Base-by-base conservation (phyloP, 805 yeast species). In the Clavispora carvajalis region DNA sequence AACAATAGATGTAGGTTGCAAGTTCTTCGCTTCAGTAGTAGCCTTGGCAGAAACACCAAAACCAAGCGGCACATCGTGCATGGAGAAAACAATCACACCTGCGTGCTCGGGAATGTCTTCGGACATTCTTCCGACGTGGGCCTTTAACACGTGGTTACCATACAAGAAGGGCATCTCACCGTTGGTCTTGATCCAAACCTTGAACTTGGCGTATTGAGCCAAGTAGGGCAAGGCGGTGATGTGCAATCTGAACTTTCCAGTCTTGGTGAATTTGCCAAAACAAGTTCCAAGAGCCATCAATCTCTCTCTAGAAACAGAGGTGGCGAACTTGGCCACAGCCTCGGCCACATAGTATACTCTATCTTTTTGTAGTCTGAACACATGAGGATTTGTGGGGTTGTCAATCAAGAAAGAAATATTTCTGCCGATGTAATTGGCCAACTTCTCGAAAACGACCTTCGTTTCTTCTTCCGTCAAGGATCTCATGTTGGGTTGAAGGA, bases 131-230 rank as follows among this genome's bases (percentile, higher is more conserved):
- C 99, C 99, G 41, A 93, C 75, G 60, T 93, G 99, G 4, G 99
- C 99, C 61, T 93, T 93, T 52, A 93, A 73, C 21, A 91, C 91
- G 62, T 93, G 96, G 69, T 93, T 93, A 26, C 99, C 99, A 55
- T 93, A 93, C 49, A 93, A 67, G 60, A 84, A 93, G 11, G 99
- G 98, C 99, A 93, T 93, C 65, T 93, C 99, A 54, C 99, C 99
- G 59, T 93, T 93, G 38, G 80, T 81, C 63, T 93, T 93, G 65
- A 93, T 87, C 99, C 99, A 93, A 30, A 93, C 73, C 67, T 91
- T 93, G 69, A 82, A 89, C 62, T 85, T 86, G 37, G 99, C 97
- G 59, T 83, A 82, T 53, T 86, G 83, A 2, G 95, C 83, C 42
- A 93, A 67, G 46, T 86, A 76, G 35, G 85, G 81, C 48, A 93